Conservation (phyloP, 495 filamentous ascomycete genomes). For the Penicillium taxi region DNA sequence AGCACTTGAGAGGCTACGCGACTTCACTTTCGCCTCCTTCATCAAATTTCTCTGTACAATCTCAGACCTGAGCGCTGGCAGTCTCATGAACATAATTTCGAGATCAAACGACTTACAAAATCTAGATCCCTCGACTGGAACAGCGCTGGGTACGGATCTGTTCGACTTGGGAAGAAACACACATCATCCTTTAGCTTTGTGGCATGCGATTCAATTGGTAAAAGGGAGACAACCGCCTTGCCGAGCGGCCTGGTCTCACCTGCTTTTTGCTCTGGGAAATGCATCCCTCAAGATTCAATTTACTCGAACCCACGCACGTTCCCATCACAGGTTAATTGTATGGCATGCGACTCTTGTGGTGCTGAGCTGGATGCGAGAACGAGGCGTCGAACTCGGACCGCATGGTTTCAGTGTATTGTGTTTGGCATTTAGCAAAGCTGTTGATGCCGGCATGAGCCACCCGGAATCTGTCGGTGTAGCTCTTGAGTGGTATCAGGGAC, state of each 20-base stretch:
- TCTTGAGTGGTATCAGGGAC: slow-evolving; percentile 4
- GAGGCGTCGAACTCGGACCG: slow-evolving; percentile 32
- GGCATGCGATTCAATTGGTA: slow-evolving; percentile 39
- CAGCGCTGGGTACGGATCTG: too few relatives aligned
- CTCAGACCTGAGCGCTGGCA: slow-evolving; percentile 7
- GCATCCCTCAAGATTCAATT: too few relatives aligned
- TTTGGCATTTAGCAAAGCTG: slow-evolving; percentile 33
- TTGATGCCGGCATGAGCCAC: slow-evolving; percentile 23
- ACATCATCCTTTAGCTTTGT: slow-evolving; percentile 25
- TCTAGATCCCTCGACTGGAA: too few relatives aligned
- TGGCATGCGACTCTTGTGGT: slow-evolving; percentile 35
- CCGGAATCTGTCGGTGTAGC: slow-evolving; percentile 21
- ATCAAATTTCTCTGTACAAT: slow-evolving; percentile 39
- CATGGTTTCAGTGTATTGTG: slow-evolving; percentile 42
- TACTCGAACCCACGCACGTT: too few relatives aligned
- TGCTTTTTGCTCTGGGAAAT: slow-evolving; percentile 27
- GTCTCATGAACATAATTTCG: too few relatives aligned
- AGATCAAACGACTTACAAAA: too few relatives aligned
- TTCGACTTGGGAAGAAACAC: slow-evolving; percentile 6
- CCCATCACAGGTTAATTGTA: slow-evolving; percentile 27
- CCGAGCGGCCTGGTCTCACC: slow-evolving; percentile 33
- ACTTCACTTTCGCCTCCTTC: slow-evolving; percentile 40
- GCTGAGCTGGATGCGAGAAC: slow-evolving; percentile 31
- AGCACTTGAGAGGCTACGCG: slow-evolving; percentile 26
- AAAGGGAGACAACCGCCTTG: slow-evolving; percentile 22